Conservation (phyloP, 352 stramenopile species). For the Lagenidium giganteum region DNA sequence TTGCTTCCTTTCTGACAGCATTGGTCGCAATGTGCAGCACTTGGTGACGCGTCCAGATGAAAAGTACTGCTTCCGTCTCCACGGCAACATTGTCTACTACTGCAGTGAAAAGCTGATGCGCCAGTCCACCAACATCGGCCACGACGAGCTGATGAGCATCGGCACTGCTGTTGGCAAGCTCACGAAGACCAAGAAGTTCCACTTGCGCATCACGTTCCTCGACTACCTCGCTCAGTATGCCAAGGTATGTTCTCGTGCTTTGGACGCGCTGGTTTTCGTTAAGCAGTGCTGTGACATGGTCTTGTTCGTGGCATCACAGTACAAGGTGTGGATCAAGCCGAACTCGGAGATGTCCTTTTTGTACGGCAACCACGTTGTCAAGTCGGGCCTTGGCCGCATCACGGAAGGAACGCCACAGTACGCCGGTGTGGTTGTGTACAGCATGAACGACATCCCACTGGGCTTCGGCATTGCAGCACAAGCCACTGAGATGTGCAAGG, state of each 20-base stretch:
- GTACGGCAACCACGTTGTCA: slow-evolving; percentile 99
- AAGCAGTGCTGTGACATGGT: slow-evolving; percentile 1
- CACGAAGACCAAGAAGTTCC: slow-evolving; percentile 98
- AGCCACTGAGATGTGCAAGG: slow-evolving; percentile 93
- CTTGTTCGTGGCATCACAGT: slow-evolving; percentile 35
- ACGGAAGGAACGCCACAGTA: slow-evolving; percentile 98
- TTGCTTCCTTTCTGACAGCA: slow-evolving; percentile 40
- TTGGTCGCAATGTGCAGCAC: slow-evolving; percentile 95
- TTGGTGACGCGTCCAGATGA: slow-evolving; percentile 97
- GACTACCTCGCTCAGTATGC: slow-evolving; percentile 98
- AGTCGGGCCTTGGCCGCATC: slow-evolving; percentile 96
- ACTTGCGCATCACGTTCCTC: slow-evolving; percentile 97
- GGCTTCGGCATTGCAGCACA: slow-evolving; percentile 98
- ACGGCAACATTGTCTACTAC: slow-evolving; percentile 98
- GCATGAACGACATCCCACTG: slow-evolving; percentile 97
- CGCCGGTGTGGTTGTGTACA: slow-evolving; percentile 98
- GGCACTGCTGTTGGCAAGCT: slow-evolving; percentile 99
- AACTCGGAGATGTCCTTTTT: slow-evolving; percentile 99
- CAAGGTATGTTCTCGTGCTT: slow-evolving; percentile 54
- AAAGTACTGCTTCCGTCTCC: slow-evolving; percentile 96
- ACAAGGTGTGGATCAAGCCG: slow-evolving; percentile 99
- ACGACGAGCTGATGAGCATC: slow-evolving; percentile 94
- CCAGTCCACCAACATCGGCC: slow-evolving; percentile 91
- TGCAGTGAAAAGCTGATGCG: slow-evolving; percentile 97
- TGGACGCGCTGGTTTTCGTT: neutral